Percentiles rank a stretch among this genome's conserved stretches.
phyloP scores from a whole-genome alignment of 768 basidiomycete genomes.

The Lyophyllum decastes region DNA sequence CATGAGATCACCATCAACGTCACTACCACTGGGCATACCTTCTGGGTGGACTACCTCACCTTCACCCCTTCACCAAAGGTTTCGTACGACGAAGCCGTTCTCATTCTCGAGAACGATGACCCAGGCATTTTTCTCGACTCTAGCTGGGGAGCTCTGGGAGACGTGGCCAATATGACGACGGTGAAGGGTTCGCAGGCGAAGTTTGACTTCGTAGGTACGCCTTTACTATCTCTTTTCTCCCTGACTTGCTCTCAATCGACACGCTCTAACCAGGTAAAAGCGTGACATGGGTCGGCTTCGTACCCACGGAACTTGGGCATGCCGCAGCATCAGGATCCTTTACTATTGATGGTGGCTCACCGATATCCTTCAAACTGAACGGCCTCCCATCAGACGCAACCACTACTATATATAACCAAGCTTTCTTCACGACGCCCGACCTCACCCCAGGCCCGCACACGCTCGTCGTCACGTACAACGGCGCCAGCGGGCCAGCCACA shows the following conservation, averaged over 20 bases:
- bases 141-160: neutral
- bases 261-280: neutral
- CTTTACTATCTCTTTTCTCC: neutral
- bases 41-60: slow-evolving; percentile 2
- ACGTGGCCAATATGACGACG: neutral
- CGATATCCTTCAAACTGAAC: slow-evolving; percentile 1
- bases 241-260: neutral
- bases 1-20: slow-evolving; percentile 7
- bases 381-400: neutral
- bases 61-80: neutral
- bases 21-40: neutral
- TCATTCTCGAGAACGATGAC: neutral
- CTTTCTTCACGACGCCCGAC: slow-evolving; percentile 10
- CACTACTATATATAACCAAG: neutral
- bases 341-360: slow-evolving; percentile 4
- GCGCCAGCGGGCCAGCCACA: neutral
- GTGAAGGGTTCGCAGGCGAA: neutral
- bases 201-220: slow-evolving; percentile 3
- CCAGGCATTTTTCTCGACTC: neutral
- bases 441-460: slow-evolving; percentile 5
- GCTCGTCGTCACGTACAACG: slow-evolving; percentile 7
- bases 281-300: slow-evolving; percentile 9
- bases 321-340: neutral
- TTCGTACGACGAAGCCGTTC: neutral
- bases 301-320: neutral